Conservation (phyloP, 768 basidiomycete species). For the Kwoniella dejecticola region DNA sequence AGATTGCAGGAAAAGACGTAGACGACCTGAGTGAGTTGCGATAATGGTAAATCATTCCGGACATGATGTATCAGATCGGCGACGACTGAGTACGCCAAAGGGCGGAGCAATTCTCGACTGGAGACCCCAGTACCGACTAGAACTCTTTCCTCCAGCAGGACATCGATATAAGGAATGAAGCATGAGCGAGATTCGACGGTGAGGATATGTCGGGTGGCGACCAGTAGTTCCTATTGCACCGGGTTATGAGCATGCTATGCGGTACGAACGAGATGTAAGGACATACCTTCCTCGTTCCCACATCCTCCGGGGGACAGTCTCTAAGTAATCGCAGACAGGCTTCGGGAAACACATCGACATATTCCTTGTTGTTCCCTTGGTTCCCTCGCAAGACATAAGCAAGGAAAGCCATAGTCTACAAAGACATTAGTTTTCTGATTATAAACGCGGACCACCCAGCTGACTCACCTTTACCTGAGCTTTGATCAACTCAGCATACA, state of each 20-base stretch:
- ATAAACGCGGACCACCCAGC: neutral
- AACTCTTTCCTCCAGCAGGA: conserved; percentile 85
- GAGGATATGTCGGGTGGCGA: conserved; percentile 87
- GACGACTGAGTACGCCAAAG: conserved; percentile 79
- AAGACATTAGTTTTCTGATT: neutral
- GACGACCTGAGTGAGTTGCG: conserved; percentile 75
- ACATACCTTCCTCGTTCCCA: conserved; percentile 73
- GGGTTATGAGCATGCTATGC: too few species aligned
- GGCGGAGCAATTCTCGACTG: conserved; percentile 80
- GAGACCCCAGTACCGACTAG: conserved; percentile 81
- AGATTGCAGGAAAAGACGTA: conserved; percentile 83
- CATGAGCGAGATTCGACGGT: conserved; percentile 74
- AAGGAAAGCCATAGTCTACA: conserved; percentile 83
- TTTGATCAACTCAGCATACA: conserved; percentile 79
- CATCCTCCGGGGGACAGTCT: conserved; percentile 86
- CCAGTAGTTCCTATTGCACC: conserved; percentile 73
- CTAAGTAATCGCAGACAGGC: conserved; percentile 83
- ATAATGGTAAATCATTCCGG: conserved; percentile 73
- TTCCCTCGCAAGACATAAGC: conserved; percentile 80
- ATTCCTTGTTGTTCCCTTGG: conserved; percentile 65
- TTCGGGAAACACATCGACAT: conserved; percentile 77
- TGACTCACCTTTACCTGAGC: conserved; percentile 82
- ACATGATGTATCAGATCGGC: conserved; percentile 93
- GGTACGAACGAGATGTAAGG: too few species aligned
- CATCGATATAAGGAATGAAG: conserved; percentile 79